Evolutionary conservation across 139 green algal species (phyloP).

Genomic region (Pseudopediastrum boryanum): DNA sequence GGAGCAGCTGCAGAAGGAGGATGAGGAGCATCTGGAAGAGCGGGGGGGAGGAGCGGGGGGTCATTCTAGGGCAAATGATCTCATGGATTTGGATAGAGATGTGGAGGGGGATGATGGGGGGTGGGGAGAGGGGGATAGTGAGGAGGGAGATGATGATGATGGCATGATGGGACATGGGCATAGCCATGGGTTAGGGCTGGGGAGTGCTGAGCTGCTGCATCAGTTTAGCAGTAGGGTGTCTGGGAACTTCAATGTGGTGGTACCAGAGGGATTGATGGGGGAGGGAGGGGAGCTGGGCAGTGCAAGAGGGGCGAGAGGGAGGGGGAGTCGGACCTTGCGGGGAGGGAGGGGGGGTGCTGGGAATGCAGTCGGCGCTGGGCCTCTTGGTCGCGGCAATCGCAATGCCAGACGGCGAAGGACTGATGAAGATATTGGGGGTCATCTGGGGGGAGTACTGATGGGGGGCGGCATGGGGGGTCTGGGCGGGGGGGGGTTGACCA

Average conservation of each 20-base stretch:
- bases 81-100: constrained; percentile 9
- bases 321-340: too few species aligned
- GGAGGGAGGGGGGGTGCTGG: too few species aligned
- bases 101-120: constrained; percentile 4
- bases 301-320: too few species aligned
- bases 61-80: neutral
- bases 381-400: neutral
- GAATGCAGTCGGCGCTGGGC: too few species aligned
- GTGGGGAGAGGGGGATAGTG: neutral
- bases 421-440: constrained; percentile 31
- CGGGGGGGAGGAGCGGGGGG: neutral
- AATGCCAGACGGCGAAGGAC: constrained; percentile 10
- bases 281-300: too few species aligned
- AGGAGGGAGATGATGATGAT: constrained; percentile 13
- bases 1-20: constrained; percentile 59
- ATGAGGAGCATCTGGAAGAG: constrained; percentile 27
- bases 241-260: too few species aligned
- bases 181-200: too few species aligned
- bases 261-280: too few species aligned
- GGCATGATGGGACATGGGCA: too few species aligned
- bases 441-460: constrained; percentile 8
- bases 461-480: neutral
- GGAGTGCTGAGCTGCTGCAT: too few species aligned
- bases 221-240: too few species aligned
- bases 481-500: neutral